A percentile compares a stretch with the other conserved stretches of the same genome.
These are phyloP conservation scores for Schizothecium vesticola DNA, from an alignment of 495 filamentous ascomycete genomes.

Conservation along the genomic window DNA sequence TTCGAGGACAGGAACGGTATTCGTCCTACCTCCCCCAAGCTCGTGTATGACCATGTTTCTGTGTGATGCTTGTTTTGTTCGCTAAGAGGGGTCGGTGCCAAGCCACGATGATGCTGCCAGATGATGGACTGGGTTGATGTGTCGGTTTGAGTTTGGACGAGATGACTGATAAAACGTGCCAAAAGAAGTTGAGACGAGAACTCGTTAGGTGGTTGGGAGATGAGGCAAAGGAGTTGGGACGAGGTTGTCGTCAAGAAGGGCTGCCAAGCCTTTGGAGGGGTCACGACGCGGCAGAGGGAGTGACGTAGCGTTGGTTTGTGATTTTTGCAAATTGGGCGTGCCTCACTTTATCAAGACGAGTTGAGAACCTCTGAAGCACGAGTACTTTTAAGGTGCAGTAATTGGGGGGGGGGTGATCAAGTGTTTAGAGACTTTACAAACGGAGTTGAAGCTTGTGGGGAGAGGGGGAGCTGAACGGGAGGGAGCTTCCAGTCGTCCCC, in stretches of 20 bases:
- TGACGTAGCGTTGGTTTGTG: background rate
- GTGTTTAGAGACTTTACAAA: background rate
- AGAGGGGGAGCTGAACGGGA: background rate
- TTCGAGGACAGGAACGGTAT: conserved; percentile 20
- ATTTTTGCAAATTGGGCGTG: background rate
- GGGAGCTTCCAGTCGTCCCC: background rate
- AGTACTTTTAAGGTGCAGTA: background rate
- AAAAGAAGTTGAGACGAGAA: background rate
- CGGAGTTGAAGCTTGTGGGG: background rate
- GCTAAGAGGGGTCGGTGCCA: background rate
- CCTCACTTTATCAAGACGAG: background rate
- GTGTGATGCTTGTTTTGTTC: background rate
- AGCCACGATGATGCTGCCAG: background rate
- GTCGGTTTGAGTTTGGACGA: background rate
- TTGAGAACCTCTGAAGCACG: background rate
- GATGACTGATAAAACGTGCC: background rate
- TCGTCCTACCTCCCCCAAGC: conserved; percentile 10
- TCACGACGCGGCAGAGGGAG: background rate
- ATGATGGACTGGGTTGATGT: background rate
- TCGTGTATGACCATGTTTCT: background rate
- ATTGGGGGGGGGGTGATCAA: background rate
- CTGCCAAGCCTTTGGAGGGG: background rate
- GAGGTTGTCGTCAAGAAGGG: background rate
- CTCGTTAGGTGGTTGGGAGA: background rate
- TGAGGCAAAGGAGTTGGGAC: background rate